phyloP scores from a whole-genome alignment of 495 filamentous ascomycete genomes.

The Tetracladium marchalianum region DNA sequence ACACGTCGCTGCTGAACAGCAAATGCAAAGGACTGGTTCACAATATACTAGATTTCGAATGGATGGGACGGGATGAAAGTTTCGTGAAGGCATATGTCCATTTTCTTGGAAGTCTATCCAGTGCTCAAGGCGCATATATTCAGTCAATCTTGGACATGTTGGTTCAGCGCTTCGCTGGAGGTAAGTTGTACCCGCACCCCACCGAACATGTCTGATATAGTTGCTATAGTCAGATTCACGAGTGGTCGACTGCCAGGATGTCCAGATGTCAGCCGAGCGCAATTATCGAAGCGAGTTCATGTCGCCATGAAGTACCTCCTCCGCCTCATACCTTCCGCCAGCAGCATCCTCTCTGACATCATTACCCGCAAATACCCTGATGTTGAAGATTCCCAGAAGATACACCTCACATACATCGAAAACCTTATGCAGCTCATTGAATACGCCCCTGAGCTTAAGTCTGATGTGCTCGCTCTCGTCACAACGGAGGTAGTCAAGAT shows the following conservation, averaged over 20 bases:
- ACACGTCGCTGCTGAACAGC: conserved; percentile 58
- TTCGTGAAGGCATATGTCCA: conserved; percentile 73
- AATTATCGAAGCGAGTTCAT: conserved; percentile 61
- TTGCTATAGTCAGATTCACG: conserved; percentile 23
- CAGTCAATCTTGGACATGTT: conserved; percentile 64
- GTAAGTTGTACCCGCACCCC: conserved; percentile 22
- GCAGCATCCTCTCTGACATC: conserved; percentile 51
- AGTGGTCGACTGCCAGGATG: conserved; percentile 51
- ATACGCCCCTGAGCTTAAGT: conserved; percentile 71
- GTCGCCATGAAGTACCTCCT: conserved; percentile 65
- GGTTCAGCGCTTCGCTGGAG: conserved; percentile 57
- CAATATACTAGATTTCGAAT: conserved; percentile 62
- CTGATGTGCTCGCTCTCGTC: conserved; percentile 73
- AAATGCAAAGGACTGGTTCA: conserved; percentile 66
- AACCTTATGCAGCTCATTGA: conserved; percentile 65
- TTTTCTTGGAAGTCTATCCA: conserved; percentile 71
- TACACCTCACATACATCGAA: conserved; percentile 65
- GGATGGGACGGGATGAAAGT: conserved; percentile 74
- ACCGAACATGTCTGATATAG: conserved; percentile 1
- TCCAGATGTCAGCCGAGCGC: conserved; percentile 42
- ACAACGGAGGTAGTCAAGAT: conserved; percentile 80
- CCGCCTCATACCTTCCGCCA: conserved; percentile 65
- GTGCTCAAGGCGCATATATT: conserved; percentile 63
- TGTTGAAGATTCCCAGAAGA: conserved; percentile 57
- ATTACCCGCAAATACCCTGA: conserved; percentile 62